Base-by-base conservation (phyloP, 352 stramenopile genomes). In the Phytophthora pseudosyringae region DNA sequence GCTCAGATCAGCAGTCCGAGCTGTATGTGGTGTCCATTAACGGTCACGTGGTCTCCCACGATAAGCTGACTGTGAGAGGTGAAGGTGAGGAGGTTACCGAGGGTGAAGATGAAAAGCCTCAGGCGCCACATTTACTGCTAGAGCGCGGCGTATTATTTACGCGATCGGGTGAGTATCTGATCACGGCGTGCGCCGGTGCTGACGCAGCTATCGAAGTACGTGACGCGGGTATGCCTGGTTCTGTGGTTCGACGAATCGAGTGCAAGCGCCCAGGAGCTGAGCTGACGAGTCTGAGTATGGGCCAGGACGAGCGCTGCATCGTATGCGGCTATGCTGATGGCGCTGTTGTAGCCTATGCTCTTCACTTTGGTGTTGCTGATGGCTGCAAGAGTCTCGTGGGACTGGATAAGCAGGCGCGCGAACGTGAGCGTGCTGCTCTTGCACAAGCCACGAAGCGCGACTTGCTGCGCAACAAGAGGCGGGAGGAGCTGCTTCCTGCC, bases 1-100 rank as follows among this genome's bases (percentile, higher is more conserved):
- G 61, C 16, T 59, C 55, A 7, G 69, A 77, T 26, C 70, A 77
- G 39, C 86, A 92, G 36, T 95, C 86, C 0, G 84, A 95, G 43
- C 61, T 95, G 44, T 90, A 88, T 35, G 54, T 93, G 15, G 78
- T 93, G 21, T 93, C 86, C n/a, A 89, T 95, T 52, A 95, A 95
- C 35, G 86, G 86, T 8, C 77, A 85, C 44, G 65, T 95, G 35
- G 71, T 95, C 21, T 89, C 80, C 0, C 81, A 91, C 26, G 76
- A 89, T 46, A 80, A 75, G 31, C 66, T 95, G 10, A 48, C 73
- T 11, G 65, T 73, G 4, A 70, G 46, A 44, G 69, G 67, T 36
- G 81, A 81, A 48, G 57, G 47, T 7, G 67, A 69, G 5, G 64
- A 69, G 9, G n/a, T 16, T 38, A 41, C 28, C 26, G 56, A 62